phyloP scores from a whole-genome alignment of 805 yeast species.

The Phaffomyces thermotolerans region DNA sequence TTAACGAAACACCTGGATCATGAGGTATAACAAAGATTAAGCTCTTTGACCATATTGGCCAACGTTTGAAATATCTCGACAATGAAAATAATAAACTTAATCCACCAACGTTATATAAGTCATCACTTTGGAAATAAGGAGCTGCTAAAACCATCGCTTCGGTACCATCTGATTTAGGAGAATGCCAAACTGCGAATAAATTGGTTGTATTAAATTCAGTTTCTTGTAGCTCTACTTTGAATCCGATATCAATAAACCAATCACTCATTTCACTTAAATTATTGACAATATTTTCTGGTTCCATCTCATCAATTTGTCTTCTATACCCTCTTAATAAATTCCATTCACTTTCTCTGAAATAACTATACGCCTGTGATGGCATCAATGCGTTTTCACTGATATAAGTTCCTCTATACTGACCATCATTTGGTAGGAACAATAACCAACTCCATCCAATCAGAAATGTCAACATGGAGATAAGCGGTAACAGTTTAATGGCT shows the following conservation, averaged over 20 bases:
- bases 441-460: slow-evolving; percentile 51
- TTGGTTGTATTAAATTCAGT: slow-evolving; percentile 36
- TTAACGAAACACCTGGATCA: slow-evolving; percentile 57
- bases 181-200: slow-evolving; percentile 78
- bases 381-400: slow-evolving; percentile 92
- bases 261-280: slow-evolving; percentile 37
- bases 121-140: slow-evolving; percentile 74
- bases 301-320: slow-evolving; percentile 31
- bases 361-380: slow-evolving; percentile 93
- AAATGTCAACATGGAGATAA: slow-evolving; percentile 34
- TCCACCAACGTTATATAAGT: slow-evolving; percentile 70
- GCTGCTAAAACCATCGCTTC: slow-evolving; percentile 89
- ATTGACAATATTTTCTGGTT: slow-evolving; percentile 24
- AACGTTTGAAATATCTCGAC: slow-evolving; percentile 70
- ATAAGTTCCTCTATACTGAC: slow-evolving; percentile 76
- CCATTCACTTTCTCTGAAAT: slow-evolving; percentile 94
- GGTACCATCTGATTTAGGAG: slow-evolving; percentile 93
- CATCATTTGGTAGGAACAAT: slow-evolving; percentile 65
- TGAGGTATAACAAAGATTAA: slow-evolving; percentile 79
- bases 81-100: slow-evolving; percentile 64
- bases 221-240: slow-evolving; percentile 45
- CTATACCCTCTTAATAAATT: slow-evolving; percentile 82
- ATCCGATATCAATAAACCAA: slow-evolving; percentile 71
- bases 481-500: slow-evolving; percentile 35
- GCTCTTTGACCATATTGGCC: slow-evolving; percentile 95